Base-by-base conservation (phyloP, 73 alveolate species). In the Paramecium pentaurelia region DNA sequence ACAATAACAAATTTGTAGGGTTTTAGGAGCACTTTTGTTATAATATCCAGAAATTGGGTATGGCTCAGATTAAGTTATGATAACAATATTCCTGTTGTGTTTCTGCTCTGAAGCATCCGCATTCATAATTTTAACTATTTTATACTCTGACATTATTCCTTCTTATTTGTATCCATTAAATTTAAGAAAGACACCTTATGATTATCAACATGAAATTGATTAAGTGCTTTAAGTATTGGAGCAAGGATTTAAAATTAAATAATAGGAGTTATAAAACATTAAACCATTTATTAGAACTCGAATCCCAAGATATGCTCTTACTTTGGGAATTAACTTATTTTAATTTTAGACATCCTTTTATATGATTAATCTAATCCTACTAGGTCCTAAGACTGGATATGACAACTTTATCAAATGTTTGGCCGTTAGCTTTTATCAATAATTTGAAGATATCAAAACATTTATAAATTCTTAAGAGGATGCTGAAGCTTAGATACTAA, bases 101-200 rank as follows among this genome's bases (percentile, higher is more conserved):
- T 80, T 80, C 32, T 45, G 91, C 28, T 80, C 91, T 27, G 91
- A 80, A 80, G 75, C 91, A 25, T n/a, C 91, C 1, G 16, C 91
- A 6, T 80, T 8, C 27, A 14, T 32, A 25, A 9, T 80, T 2
- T 36, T 80, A 20, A 49, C 71, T 6, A 36, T 80, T 2, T 22
- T 80, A 32, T 80, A 80, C 49, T 60, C 75, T 8, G 91, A 80
- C 25, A 80, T 80, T 4, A 27, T 80, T 10, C 91, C 91, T 27
- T 20, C 71, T 11, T 44, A 80, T 47, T 25, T 47, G 8, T 80
- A 80, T 16, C 71, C 77, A 22, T 38, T 42, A 16, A 42, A 36
- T 42, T 42, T 38, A 20, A 75, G 68, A 75, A 36, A 38, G 22
- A 75, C 16, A 0, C 38, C 30, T 0, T 37, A 75, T 36, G 88